Percentiles rank a stretch among this genome's conserved stretches.
phyloP scores from a whole-genome alignment of 192 early-diverging fungal species.

The Radiomyces spectabilis region DNA sequence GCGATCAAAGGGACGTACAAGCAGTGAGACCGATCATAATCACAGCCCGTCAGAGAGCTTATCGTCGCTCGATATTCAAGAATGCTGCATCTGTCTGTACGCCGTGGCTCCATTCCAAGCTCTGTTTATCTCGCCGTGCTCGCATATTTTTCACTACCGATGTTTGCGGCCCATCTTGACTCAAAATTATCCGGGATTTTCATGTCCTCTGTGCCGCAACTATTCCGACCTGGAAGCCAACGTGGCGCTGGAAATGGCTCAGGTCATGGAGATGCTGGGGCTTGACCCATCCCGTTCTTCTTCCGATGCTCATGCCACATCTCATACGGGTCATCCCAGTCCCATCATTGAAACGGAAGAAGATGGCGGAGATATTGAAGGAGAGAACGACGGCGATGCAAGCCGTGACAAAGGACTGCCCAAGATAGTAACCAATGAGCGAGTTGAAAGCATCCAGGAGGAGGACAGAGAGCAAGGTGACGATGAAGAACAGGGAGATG shows the following conservation, averaged over 20 bases:
- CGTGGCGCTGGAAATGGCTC: constrained; percentile 39
- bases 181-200: constrained; percentile 59
- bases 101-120: constrained; percentile 74
- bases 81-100: constrained; percentile 84
- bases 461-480: neutral
- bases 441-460: neutral
- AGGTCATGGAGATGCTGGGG: constrained; percentile 15
- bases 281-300: too few relatives aligned
- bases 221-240: constrained; percentile 77
- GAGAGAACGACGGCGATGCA: neutral
- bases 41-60: too few relatives aligned
- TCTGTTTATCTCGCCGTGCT: constrained; percentile 80
- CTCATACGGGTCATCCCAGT: too few relatives aligned
- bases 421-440: neutral
- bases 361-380: neutral
- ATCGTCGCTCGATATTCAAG: constrained; percentile 26
- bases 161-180: constrained; percentile 66
- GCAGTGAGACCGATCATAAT: neutral
- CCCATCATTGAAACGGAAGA: too few relatives aligned
- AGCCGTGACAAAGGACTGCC: neutral
- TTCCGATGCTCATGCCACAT: too few relatives aligned
- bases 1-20: neutral
- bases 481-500: neutral
- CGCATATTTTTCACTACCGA: constrained; percentile 82
- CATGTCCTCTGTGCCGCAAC: constrained; percentile 77